These are phyloP conservation scores for Musa troglodytarum DNA, from an alignment of 176 grass and related monocot species.

Conservation along the genomic window DNA sequence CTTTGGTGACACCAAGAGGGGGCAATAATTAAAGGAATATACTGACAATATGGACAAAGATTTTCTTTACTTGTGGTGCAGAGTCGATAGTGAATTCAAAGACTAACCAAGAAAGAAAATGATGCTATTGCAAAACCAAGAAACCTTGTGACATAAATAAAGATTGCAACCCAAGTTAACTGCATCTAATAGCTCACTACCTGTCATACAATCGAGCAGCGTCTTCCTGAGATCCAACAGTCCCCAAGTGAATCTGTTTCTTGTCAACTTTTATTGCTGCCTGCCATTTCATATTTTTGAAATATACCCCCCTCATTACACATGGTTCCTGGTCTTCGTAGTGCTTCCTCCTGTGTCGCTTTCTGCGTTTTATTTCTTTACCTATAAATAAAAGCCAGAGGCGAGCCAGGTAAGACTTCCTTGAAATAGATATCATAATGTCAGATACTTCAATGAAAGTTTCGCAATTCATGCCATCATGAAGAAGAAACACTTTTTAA, in stretches of 20 bases:
- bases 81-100: background rate
- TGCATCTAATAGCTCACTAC: slow-evolving; percentile 31
- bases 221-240: slow-evolving; percentile 86
- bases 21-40: background rate
- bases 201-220: slow-evolving; percentile 92
- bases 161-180: background rate
- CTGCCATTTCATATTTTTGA: slow-evolving; percentile 99
- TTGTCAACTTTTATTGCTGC: slow-evolving; percentile 99
- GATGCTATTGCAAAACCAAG: background rate
- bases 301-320: slow-evolving; percentile 93
- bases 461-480: too few relatives aligned
- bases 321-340: slow-evolving; percentile 90
- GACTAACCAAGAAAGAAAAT: background rate
- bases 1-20: too few relatives aligned
- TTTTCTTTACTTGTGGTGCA: background rate
- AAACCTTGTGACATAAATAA: background rate
- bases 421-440: background rate
- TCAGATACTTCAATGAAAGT: too few relatives aligned
- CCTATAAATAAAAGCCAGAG: slow-evolving; percentile 14
- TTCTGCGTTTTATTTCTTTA: slow-evolving; percentile 89
- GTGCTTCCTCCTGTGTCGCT: slow-evolving; percentile 92
- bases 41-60: background rate
- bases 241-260: slow-evolving; percentile 97
- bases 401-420: background rate
- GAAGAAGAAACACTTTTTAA: too few relatives aligned